phyloP scores from a whole-genome alignment of 73 alveolate genomes.

The Tetrahymena malaccensis region DNA sequence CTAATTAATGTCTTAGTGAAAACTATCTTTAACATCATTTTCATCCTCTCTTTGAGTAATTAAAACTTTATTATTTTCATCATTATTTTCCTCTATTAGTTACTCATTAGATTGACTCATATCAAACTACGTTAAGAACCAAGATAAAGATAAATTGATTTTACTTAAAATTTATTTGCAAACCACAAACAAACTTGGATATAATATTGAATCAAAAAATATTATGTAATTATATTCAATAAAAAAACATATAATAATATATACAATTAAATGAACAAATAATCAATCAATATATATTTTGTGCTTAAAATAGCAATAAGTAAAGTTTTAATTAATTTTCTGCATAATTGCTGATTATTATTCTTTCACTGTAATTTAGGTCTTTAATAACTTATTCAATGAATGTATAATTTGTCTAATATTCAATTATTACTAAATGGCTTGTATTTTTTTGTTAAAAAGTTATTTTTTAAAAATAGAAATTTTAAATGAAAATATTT shows the following conservation, averaged over 20 bases:
- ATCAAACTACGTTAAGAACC: not conserved
- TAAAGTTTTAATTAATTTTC: too few species aligned
- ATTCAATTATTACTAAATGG: too few species aligned
- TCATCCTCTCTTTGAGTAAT: not conserved
- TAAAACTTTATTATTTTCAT: not conserved
- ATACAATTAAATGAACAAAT: not conserved
- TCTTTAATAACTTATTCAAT: too few species aligned
- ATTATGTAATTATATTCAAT: not conserved
- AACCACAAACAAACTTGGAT: not conserved
- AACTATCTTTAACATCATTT: not conserved
- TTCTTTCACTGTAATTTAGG: not conserved
- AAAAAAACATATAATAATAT: too few species aligned
- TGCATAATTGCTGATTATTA: not conserved
- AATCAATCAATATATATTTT: too few species aligned
- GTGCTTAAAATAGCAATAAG: not conserved
- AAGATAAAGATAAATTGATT: not conserved
- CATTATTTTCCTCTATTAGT: not conserved
- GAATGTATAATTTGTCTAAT: too few species aligned
- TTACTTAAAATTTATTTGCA: not conserved
- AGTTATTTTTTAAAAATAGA: too few species aligned
- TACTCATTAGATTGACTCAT: not conserved
- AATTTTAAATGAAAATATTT: too few species aligned
- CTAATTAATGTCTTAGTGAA: not conserved
- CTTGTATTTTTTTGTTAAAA: too few species aligned
- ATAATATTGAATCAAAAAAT: not conserved